Percentiles rank a stretch among this genome's conserved stretches.
Evolutionary conservation across 2,329 filamentous ascomycete species (phyloP).

Genomic region (Dactylonectria macrodidyma): DNA sequence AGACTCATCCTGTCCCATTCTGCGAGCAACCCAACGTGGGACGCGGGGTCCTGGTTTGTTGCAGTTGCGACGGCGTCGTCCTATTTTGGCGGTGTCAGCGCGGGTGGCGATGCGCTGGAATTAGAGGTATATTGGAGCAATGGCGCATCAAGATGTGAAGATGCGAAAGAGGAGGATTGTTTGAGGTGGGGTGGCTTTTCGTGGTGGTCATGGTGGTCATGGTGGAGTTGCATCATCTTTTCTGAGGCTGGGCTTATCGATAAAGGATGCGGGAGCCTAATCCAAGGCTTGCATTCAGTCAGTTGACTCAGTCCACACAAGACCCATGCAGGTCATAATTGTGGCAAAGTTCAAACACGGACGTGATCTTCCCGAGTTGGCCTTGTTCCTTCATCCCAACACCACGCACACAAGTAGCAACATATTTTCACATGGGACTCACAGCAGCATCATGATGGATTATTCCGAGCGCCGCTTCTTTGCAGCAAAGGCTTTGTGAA

Average conservation of each 20-base stretch:
- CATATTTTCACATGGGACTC: background rate
- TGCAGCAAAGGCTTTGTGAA: conserved; percentile 9
- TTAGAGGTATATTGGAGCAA: conserved; percentile 12
- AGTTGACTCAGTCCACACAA: background rate
- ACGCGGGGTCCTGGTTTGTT: conserved; percentile 52
- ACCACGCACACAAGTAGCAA: background rate
- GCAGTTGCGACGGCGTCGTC: conserved; percentile 55
- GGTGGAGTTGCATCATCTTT: conserved; percentile 46
- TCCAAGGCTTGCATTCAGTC: background rate
- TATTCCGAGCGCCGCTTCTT: conserved; percentile 5
- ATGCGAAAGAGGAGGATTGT: conserved; percentile 27
- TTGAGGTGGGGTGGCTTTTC: conserved; percentile 37
- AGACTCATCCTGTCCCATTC: conserved; percentile 91
- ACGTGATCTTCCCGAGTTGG: too few species aligned
- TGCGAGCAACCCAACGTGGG: conserved; percentile 58
- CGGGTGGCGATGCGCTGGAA: conserved; percentile 10
- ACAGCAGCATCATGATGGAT: background rate
- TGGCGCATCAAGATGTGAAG: conserved; percentile 30
- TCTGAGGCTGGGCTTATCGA: conserved; percentile 41
- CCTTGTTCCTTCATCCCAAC: too few species aligned
- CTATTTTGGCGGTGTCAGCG: conserved; percentile 53
- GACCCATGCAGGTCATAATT: background rate
- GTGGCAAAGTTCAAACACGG: too few species aligned
- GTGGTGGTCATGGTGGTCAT: conserved; percentile 7
- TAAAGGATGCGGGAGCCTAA: conserved; percentile 36